Base-by-base conservation (phyloP, 331 rosid species). In the Rhamnella rubrinervis region DNA sequence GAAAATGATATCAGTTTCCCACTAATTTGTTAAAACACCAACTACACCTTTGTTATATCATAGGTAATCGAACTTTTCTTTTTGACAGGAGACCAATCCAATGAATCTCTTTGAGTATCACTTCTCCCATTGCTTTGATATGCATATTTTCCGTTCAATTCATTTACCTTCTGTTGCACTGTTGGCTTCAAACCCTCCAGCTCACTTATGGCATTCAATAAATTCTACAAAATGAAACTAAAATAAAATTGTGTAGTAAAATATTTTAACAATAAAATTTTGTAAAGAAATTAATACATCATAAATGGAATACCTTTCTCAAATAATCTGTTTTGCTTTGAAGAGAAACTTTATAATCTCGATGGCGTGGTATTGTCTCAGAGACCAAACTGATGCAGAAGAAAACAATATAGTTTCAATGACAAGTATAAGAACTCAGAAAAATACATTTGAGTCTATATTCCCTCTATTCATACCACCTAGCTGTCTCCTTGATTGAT, bases 331-430 rank as follows among this genome's bases (percentile, higher is more conserved):
- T 90, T 71, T 85, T 78, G 79, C 72, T 76, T 71, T 81, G 81
- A 71, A 72, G 81, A 76, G 89, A 79, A 72, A 75, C 70, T 67
- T 73, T 85, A 63, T 88, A 91, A 58, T 90, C 95, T 49, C 83
- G 79, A 74, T 93, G 98, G 61, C 79, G 69, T 13, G 98, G 98
- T 82, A 93, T 87, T 57, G 98, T 93, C 87, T 93, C 98, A 2
- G 89, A 57, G 75, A 81, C 95, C 93, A 93, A 87, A 78, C 98
- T 93, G 77, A 44, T 70, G 65, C 64, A 73, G 76, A 67, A 76
- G 57, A 77, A 64, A 64, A 50, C 55, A 20, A 57, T 65, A 53
- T 12, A 59, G 21, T 56, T 72, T 61, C 61, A 75, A 70, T 8
- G 1, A 41, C 7, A 52, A 14, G 58, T 78, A 19, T 47, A 23